These are phyloP conservation scores for Raphanus raphanistrum DNA, from an alignment of 345 rosid genomes.

Conservation along the genomic window DNA sequence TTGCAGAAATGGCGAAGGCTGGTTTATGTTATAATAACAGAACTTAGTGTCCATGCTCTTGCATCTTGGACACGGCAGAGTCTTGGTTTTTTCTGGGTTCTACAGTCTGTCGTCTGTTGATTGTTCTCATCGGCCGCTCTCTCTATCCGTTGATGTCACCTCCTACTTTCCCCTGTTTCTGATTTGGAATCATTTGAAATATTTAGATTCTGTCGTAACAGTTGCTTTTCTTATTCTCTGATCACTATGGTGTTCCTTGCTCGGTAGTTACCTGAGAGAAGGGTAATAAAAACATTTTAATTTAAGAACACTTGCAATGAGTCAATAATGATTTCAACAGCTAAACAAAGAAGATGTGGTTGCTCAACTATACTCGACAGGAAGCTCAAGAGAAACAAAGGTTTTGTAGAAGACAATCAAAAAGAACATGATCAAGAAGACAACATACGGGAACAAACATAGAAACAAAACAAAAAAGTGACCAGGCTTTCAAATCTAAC, in stretches of 20 bases:
- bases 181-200: constrained; percentile 10
- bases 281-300: too few relatives aligned
- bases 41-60: constrained; percentile 89
- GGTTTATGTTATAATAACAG: constrained; percentile 79
- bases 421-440: too few relatives aligned
- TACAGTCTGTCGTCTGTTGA: constrained; percentile 36
- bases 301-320: too few relatives aligned
- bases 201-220: background rate
- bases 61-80: constrained; percentile 84
- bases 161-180: constrained; percentile 41
- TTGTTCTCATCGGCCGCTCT: constrained; percentile 34
- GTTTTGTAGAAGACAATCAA: too few relatives aligned
- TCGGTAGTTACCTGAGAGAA: constrained; percentile 22
- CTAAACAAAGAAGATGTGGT: too few relatives aligned
- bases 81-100: constrained; percentile 73
- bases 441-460: too few relatives aligned
- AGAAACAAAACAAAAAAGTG: too few relatives aligned
- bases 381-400: too few relatives aligned
- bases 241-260: background rate
- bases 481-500: too few relatives aligned
- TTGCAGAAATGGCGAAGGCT: constrained; percentile 67
- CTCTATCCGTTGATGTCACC: constrained; percentile 41
- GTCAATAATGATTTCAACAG: too few relatives aligned
- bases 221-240: background rate
- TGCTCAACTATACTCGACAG: too few relatives aligned